Evolutionary conservation across 1,284 basidiomycete genomes (phyloP), one percentile per base, ranked within the genome.

Genomic region (Cerrena zonata): DNA sequence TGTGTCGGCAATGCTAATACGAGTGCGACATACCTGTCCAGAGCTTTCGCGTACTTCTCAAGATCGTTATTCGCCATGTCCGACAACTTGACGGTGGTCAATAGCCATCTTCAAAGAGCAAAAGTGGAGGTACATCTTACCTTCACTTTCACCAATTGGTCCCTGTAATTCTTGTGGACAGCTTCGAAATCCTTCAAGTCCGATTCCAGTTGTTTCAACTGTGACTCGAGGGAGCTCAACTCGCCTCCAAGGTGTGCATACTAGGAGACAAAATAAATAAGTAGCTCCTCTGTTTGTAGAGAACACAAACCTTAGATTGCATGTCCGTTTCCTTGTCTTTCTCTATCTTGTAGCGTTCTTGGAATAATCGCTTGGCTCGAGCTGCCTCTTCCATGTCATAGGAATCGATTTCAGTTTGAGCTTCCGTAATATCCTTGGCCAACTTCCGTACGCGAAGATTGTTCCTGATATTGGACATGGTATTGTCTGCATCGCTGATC

Each of bases 11-110:
- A 15, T 4, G 13, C 3, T 27, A 41, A 40, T 45, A n/a, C 23
- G 27, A n/a, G 24, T n/a, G 22, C 23, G 51, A 59, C 82, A 64
- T 61, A 92, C 94, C 89, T 91, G 71, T 97, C 94, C 42, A 97
- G 71, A 1, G 94, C 96, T 67, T 97, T 98, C 5, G 84, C 90
- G 57, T 98, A 98, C 72, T 98, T 98, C 70, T 99, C 94, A 49
- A 99, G 70, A 68, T 97, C 94, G 53, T 83, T 88, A 66, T 94
- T 95, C 1, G 93, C 92, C 81, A 94, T 89, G 66, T 95, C 92
- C 26, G 92, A 89, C 70, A 94, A 90, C 92, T 92, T 57, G 54
- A 27, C 51, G 43, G 41, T 18, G 26, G 23, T 39, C 10, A 15
- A 23, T 12, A 27, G 19, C 12, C 18, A 21, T 47, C 22, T 13